Percentiles rank a stretch among this genome's conserved stretches.
Conservation (phyloP, 2,329 filamentous ascomycete species). For the Pseudopyrenochaeta lycopersici region DNA sequence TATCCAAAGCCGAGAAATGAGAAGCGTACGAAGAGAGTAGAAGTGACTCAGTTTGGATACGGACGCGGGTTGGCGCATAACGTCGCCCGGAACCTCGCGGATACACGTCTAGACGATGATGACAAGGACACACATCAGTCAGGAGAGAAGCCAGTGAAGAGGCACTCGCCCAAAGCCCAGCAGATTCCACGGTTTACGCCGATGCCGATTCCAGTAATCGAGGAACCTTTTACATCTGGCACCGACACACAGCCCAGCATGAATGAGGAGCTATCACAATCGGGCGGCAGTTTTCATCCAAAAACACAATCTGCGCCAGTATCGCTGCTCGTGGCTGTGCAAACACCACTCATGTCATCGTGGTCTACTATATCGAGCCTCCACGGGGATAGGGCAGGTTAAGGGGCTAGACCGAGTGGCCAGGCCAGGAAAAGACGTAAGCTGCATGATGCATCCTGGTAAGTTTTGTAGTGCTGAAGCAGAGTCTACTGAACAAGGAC, state of each 20-base stretch:
- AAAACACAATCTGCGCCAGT: not conserved
- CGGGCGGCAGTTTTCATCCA: not conserved
- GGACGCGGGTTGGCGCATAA: too few relatives aligned
- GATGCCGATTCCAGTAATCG: slow-evolving; percentile 7
- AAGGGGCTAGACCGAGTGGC: not conserved
- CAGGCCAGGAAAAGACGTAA: not conserved
- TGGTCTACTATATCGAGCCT: slow-evolving; percentile 18
- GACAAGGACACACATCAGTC: slow-evolving; percentile 1
- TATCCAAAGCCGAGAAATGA: too few relatives aligned
- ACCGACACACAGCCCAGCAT: not conserved
- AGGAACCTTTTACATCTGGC: slow-evolving; percentile 2
- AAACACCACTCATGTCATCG: slow-evolving; percentile 1
- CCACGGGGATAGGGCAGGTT: slow-evolving; percentile 5
- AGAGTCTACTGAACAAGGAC: too few relatives aligned
- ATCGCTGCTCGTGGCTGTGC: not conserved
- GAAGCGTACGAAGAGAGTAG: too few relatives aligned
- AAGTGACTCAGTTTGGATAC: too few relatives aligned
- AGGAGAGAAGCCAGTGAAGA: not conserved
- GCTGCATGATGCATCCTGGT: not conserved
- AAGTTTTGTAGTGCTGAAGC: not conserved
- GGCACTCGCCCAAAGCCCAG: not conserved
- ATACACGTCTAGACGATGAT: slow-evolving; percentile 1
- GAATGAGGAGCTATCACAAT: not conserved
- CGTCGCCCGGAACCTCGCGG: too few relatives aligned
- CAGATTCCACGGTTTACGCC: slow-evolving; percentile 1